phyloP scores from a whole-genome alignment of 495 filamentous ascomycete species.

The Penicillium roqueforti region DNA sequence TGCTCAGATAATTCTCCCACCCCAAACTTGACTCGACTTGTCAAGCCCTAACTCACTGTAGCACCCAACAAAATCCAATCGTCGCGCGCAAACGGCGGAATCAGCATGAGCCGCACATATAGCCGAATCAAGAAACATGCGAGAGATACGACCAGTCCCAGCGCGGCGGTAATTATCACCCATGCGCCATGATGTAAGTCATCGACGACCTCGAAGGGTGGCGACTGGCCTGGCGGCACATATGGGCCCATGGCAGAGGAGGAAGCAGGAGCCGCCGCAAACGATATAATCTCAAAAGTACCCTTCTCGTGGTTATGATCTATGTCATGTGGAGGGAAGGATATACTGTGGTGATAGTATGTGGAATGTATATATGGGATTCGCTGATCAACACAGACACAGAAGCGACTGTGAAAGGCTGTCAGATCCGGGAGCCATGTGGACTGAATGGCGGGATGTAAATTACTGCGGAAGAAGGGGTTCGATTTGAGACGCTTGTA shows the following conservation, averaged over 20 bases:
- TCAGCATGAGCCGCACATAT: conserved; percentile 40
- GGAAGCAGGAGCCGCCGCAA: not conserved
- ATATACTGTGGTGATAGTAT: not conserved
- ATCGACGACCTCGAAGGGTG: conserved; percentile 40
- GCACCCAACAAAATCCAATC: conserved; percentile 37
- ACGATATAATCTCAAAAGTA: not conserved
- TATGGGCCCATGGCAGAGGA: conserved; percentile 26
- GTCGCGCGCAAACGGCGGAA: conserved; percentile 37
- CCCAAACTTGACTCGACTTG: not conserved
- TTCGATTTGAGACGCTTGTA: not conserved
- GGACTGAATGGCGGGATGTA: not conserved
- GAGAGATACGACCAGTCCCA: conserved; percentile 47
- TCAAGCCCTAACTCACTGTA: conserved; percentile 27
- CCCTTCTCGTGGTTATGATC: not conserved
- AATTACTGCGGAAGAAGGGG: conserved; percentile 2
- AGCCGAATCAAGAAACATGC: conserved; percentile 42
- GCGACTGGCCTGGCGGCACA: conserved; percentile 37
- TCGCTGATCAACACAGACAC: not conserved
- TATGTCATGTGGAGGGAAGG: not conserved
- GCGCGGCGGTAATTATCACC: conserved; percentile 45
- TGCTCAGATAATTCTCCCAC: not conserved
- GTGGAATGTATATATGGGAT: not conserved
- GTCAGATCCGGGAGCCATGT: not conserved
- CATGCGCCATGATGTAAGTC: conserved; percentile 40
- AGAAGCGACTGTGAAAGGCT: not conserved